A percentile compares a stretch with the other conserved stretches of the same genome.
These are phyloP conservation scores for Pleurozium schreberi DNA, from an alignment of 225 moss, liverwort and hornwort species.

Conservation along the genomic window DNA sequence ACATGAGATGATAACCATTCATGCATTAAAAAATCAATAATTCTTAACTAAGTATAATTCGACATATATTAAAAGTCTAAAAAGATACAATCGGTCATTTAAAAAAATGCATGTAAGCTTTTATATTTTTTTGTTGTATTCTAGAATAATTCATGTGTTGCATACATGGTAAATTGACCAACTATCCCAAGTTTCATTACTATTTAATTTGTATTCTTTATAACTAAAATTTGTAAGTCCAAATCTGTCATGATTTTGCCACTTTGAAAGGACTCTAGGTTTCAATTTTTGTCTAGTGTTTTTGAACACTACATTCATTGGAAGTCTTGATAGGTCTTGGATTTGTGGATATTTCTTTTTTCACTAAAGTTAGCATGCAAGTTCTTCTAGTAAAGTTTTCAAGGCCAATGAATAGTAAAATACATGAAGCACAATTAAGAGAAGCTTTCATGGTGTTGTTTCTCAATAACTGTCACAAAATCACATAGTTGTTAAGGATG, in stretches of 20 bases:
- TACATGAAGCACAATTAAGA: too few relatives aligned
- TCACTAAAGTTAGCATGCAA: too few relatives aligned
- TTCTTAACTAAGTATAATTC: too few relatives aligned
- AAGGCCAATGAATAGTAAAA: too few relatives aligned
- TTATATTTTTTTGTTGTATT: not conserved
- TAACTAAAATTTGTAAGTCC: not conserved
- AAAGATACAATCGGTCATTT: not conserved
- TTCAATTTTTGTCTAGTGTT: not conserved
- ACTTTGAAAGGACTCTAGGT: not conserved
- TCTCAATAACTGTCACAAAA: too few relatives aligned
- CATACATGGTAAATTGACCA: accelerated
- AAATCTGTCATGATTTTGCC: not conserved
- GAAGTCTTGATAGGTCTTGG: too few relatives aligned
- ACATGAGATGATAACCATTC: too few relatives aligned
- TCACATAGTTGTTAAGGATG: too few relatives aligned
- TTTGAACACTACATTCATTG: not conserved
- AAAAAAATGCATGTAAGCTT: not conserved
- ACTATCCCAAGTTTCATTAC: not conserved
- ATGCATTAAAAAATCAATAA: too few relatives aligned
- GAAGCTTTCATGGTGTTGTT: too few relatives aligned
- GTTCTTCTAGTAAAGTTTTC: too few relatives aligned
- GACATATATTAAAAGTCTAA: not conserved
- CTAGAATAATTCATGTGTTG: accelerated
- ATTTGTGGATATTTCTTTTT: too few relatives aligned
- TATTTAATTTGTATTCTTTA: not conserved